Conservation (phyloP, 148 eudicot genomes). For the Chenopodium berlandieri region DNA sequence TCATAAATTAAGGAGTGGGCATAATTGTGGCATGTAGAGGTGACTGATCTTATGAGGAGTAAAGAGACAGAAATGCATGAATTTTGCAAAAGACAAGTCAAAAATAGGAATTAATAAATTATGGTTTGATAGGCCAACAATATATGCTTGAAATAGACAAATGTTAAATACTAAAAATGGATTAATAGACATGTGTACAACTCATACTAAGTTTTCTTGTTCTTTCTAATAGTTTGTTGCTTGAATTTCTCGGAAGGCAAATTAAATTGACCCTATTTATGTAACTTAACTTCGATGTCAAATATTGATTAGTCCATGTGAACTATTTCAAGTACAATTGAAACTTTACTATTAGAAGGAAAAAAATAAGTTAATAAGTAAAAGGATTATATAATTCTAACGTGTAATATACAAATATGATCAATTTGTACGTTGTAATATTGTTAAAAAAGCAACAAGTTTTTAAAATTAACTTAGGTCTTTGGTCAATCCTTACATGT, state of each 20-base stretch:
- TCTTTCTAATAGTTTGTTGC: conserved; percentile 5
- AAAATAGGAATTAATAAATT: neutral
- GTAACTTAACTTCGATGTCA: neutral
- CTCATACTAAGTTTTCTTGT: conserved; percentile 7
- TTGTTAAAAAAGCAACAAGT: too few species aligned
- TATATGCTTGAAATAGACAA: conserved; percentile 7
- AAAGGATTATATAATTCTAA: neutral
- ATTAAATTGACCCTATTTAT: neutral
- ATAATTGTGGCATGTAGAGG: neutral
- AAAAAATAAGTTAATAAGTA: neutral
- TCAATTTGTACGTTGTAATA: too few species aligned
- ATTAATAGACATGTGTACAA: conserved; percentile 20
- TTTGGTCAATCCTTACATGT: too few species aligned
- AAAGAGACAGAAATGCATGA: neutral
- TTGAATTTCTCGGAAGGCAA: conserved; percentile 11
- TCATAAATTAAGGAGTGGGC: neutral
- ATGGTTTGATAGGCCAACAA: conserved; percentile 1
- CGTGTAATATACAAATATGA: too few species aligned
- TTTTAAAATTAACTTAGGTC: too few species aligned
- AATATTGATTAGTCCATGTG: neutral
- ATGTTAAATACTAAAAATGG: neutral
- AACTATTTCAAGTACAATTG: neutral
- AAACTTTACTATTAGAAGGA: neutral
- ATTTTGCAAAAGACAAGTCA: conserved; percentile 6
- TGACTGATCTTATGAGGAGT: conserved; percentile 3